Evolutionary conservation across 2,329 filamentous ascomycete genomes (phyloP).

Genomic region (Scedosporium aurantiacum): DNA sequence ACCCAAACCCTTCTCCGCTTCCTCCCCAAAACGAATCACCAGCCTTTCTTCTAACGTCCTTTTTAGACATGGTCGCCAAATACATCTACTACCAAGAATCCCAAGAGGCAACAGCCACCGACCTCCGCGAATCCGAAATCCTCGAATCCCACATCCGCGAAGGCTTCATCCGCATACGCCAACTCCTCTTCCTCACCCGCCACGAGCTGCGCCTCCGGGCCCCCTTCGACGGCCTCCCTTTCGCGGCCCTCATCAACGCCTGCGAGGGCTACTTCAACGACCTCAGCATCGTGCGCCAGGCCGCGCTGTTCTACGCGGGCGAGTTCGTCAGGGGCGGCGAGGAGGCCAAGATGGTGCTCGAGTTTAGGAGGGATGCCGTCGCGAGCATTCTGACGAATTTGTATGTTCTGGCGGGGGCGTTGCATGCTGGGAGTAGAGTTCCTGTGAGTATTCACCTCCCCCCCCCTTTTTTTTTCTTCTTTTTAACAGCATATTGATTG

Average conservation of each 20-base stretch:
- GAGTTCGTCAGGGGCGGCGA: conserved; percentile 38
- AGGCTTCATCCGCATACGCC: conserved; percentile 46
- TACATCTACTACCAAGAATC: conserved; percentile 50
- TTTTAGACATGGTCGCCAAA: conserved; percentile 35
- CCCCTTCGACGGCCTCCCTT: conserved; percentile 45
- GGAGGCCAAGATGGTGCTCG: conserved; percentile 35
- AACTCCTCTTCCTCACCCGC: conserved; percentile 30
- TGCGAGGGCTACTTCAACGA: conserved; percentile 51
- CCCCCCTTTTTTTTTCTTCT: not conserved
- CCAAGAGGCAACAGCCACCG: conserved; percentile 36
- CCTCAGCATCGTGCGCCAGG: conserved; percentile 45
- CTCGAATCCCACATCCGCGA: conserved; percentile 49
- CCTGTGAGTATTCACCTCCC: conserved; percentile 24
- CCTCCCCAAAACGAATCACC: not conserved
- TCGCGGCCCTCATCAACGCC: conserved; percentile 41
- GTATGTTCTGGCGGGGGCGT: conserved; percentile 45
- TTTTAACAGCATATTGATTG: not conserved
- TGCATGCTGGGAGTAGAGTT: conserved; percentile 37
- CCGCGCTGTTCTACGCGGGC: conserved; percentile 45
- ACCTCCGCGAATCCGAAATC: conserved; percentile 42
- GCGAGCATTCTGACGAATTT: conserved; percentile 46
- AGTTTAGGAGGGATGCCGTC: conserved; percentile 43
- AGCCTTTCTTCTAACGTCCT: not conserved
- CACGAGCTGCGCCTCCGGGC: conserved; percentile 48
- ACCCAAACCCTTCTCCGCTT: too few relatives aligned